Evolutionary conservation across 768 basidiomycete species (phyloP).

Genomic region (Tricholoma flavovirens): DNA sequence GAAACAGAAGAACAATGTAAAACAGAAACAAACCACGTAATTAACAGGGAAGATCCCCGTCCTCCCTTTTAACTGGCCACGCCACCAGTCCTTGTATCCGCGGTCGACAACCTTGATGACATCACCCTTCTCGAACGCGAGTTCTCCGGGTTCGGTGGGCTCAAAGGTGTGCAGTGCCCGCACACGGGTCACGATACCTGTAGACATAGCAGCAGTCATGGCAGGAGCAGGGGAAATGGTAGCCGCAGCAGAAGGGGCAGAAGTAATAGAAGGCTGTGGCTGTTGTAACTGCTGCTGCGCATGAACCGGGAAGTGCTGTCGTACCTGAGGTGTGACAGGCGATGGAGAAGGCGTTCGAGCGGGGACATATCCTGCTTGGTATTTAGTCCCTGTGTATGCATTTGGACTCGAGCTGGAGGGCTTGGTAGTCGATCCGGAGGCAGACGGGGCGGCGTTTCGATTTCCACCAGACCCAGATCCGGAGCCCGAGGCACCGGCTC

Average conservation of each 20-base stretch:
- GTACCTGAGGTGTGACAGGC: constrained; percentile 17
- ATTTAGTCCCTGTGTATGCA: constrained; percentile 29
- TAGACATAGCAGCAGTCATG: constrained; percentile 8
- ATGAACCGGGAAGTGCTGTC: constrained; percentile 19
- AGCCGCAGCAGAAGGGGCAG: constrained; percentile 13
- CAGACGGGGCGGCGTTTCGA: constrained; percentile 10
- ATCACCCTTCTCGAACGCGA: constrained; percentile 89
- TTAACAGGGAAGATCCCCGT: constrained; percentile 97
- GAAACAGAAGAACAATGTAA: background rate
- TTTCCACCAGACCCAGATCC: constrained; percentile 14
- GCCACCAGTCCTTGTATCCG: constrained; percentile 96
- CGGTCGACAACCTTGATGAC: constrained; percentile 93
- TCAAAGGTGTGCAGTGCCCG: constrained; percentile 86
- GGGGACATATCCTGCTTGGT: constrained; percentile 53
- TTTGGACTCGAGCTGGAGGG: constrained; percentile 11
- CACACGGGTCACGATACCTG: constrained; percentile 68
- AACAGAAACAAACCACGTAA: constrained; percentile 66
- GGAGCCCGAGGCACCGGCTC: constrained; percentile 22
- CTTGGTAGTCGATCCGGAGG: constrained; percentile 11
- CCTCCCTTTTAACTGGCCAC: constrained; percentile 83
- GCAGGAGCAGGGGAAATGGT: constrained; percentile 8
- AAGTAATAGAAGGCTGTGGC: constrained; percentile 10
- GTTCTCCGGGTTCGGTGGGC: constrained; percentile 82
- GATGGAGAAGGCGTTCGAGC: constrained; percentile 44
- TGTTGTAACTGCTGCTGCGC: constrained; percentile 16